Evolutionary conservation across 2,329 filamentous ascomycete genomes (phyloP), one percentile per base, ranked within the genome.

Genomic region (Diplocarpon rosae): DNA sequence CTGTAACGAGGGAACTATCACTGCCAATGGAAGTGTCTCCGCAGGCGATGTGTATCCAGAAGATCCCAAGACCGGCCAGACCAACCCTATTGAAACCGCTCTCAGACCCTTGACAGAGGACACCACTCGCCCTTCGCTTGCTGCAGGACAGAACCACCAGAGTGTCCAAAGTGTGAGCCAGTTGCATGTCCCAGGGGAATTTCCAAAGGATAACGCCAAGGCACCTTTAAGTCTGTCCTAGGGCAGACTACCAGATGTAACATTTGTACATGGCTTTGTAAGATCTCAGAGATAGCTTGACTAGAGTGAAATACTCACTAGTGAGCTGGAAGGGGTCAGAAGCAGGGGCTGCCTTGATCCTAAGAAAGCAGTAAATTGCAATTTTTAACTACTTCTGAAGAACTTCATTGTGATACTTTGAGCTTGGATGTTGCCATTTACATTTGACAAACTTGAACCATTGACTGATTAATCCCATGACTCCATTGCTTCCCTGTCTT

Each of bases 141-240:
- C 53, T 20, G 49, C 52, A 11, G 53, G 52, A 13, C 52, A 55
- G 30, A 56, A 52, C 29, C 53, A 59, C 44, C 39, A 51, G 10
- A 59, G 56, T 35, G 53, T 51, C 5, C 42, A 49, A 33, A 60
- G 52, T 36, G 55, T 61, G 28, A 56, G 52, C 16, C 52, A 60
- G 31, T 49, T 62, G 12, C 59, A 62, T 46, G 52, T 62, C 33
- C 59, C 59, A 2, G 59, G 59, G 2, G 59, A 59, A 36, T 62
- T 45, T 44, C 59, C 59, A 2, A 49, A 35, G 30, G 38, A 45
- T 5, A 29, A 12, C 29, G 30, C 30, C 11, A 45, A 29, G 24
- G 15, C 27, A n/a, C 13, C 20, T 7, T 29, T 30, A n/a, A 42
- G 32, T 24, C 14, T 36, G 2, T 17, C 29, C 8, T 37, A 37